These are phyloP conservation scores for Vaccinium darrowii DNA, from an alignment of 148 eudicot genomes.

Conservation along the genomic window DNA sequence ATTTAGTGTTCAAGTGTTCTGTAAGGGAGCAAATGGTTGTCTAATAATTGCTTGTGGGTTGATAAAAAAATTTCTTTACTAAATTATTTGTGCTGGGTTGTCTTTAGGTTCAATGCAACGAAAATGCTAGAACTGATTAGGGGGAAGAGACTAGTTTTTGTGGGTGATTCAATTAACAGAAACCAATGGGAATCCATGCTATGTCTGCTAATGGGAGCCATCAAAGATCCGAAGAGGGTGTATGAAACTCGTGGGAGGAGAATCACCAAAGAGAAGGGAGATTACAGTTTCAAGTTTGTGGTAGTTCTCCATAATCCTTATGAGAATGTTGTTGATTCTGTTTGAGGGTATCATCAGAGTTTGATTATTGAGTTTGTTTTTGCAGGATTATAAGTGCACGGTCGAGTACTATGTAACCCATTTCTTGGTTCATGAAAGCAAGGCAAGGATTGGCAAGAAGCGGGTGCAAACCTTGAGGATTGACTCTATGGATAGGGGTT, in stretches of 20 bases:
- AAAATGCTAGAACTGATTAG: constrained; percentile 74
- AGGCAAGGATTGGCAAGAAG: constrained; percentile 78
- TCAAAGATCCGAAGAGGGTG: constrained; percentile 77
- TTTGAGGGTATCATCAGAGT: neutral
- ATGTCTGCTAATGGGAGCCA: constrained; percentile 75
- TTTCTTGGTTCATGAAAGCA: constrained; percentile 85
- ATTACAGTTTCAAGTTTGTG: constrained; percentile 80
- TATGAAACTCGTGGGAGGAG: constrained; percentile 80
- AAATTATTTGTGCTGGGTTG: neutral
- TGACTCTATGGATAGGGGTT: constrained; percentile 74
- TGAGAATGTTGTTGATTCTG: neutral
- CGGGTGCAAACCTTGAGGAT: constrained; percentile 74
- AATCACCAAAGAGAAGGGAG: constrained; percentile 74
- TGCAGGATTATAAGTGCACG: constrained; percentile 88
- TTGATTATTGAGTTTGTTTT: constrained; percentile 17
- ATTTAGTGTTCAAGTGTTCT: neutral
- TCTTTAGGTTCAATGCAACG: constrained; percentile 74
- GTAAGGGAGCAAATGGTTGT: neutral
- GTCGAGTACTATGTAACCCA: constrained; percentile 83
- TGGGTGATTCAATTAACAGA: constrained; percentile 90
- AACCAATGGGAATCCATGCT: constrained; percentile 98
- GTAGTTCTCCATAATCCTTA: constrained; percentile 29
- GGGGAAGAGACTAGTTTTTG: constrained; percentile 89
- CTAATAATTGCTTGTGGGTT: constrained; percentile 5
- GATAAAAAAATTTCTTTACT: neutral